Evolutionary conservation across 805 yeast species (phyloP), one percentile per base, ranked within the genome.

Genomic region (Ogataea trehaloabstinens): DNA sequence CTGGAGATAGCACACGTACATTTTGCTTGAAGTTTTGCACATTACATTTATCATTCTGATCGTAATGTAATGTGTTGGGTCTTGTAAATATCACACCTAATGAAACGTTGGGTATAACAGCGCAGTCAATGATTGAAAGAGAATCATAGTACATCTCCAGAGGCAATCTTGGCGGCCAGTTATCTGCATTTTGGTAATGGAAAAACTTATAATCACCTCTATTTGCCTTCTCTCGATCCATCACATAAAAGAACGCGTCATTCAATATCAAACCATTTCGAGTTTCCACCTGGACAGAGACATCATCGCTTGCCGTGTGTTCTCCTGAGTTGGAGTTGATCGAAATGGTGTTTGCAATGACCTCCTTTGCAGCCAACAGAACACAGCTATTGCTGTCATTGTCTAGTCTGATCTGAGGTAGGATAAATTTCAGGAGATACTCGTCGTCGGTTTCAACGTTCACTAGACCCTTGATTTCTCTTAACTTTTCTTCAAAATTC

Each of bases 381-480:
- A 76, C 68, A 40, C 80, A 74, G 1, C 76, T 64, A 11, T 71
- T 61, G 1, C 66, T 68, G 34, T 71, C 75, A 15, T 61, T 59
- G 11, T 70, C 71, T 16, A 60, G 37, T 53, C 89, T 93, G 29
- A 91, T 73, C 58, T 91, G 97, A 0, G 98, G 97, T 13, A 87
- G 76, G 11, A 87, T 70, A 32, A 90, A 71, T 44, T 85, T 82
- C 33, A 90, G 67, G 45, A 82, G 63, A 53, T 80, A 58, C 3
- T 52, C 42, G 40, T 62, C 66, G 28, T 58, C 62, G 8, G 53
- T 41, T 18, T 37, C 38, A 6, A 57, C 56, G 19, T 42, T 45
- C 2, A 29, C 43, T 18, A 52, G 32, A 46, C 22, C 51, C 4
- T 35, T 39, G 0, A 48, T 42, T 27, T 63, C 60, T 40, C 73